A percentile compares a stretch with the other conserved stretches of the same genome.
Conservation (phyloP, 495 filamentous ascomycete genomes). For the Penicillium arizonense region DNA sequence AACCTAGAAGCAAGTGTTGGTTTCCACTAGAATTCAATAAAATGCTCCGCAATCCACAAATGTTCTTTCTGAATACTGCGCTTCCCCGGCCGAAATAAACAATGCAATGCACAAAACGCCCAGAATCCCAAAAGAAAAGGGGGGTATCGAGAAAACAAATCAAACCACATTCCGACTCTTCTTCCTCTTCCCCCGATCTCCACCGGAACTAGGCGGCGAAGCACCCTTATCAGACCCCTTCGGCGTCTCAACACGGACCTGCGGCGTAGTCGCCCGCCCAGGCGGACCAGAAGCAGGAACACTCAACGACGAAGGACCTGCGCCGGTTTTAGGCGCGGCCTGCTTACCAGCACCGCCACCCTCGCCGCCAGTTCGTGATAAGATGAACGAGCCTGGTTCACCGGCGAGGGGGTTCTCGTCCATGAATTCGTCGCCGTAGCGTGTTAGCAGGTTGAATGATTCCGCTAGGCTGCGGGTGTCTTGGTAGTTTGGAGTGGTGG, state of each 20-base stretch:
- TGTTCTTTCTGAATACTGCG: too few species aligned
- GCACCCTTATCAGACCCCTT: conserved; percentile 31
- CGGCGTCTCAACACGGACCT: conserved; percentile 39
- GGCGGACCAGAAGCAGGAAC: conserved; percentile 13
- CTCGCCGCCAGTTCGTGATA: conserved; percentile 50
- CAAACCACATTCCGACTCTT: conserved; percentile 33
- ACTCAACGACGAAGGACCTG: conserved; percentile 1
- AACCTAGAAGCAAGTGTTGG: too few species aligned
- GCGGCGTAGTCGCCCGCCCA: conserved; percentile 33
- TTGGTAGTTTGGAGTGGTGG: conserved; percentile 30
- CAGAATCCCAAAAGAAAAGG: conserved; percentile 5
- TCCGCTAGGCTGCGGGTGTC: conserved; percentile 63
- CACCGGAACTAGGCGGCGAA: conserved; percentile 28
- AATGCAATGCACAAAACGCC: conserved; percentile 1
- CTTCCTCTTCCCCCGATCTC: conserved; percentile 35
- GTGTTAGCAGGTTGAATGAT: conserved; percentile 60
- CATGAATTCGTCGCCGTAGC: conserved; percentile 77
- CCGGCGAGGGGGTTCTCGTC: conserved; percentile 88
- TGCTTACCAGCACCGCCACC: conserved; percentile 14
- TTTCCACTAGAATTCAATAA: too few species aligned
- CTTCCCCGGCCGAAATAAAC: too few species aligned
- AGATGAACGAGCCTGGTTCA: conserved; percentile 80
- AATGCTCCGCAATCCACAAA: too few species aligned
- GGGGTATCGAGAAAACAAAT: conserved; percentile 32
- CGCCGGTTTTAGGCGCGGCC: conserved; percentile 10